A percentile compares a stretch with the other conserved stretches of the same genome.
Conservation (phyloP, 2,329 filamentous ascomycete genomes). For the Plectosphaerella plurivora region DNA sequence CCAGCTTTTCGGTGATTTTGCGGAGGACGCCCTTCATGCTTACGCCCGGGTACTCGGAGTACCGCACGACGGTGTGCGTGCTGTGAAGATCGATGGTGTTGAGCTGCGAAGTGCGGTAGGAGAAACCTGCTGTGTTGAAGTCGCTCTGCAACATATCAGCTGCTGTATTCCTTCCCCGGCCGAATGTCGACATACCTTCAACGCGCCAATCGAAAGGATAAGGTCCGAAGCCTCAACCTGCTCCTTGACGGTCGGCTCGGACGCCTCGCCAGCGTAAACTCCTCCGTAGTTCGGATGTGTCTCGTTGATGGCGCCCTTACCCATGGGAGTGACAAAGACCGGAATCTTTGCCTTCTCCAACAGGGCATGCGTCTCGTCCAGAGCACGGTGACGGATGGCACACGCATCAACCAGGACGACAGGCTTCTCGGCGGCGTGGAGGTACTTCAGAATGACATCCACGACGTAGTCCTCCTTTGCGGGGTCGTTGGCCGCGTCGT, state of each 20-base stretch:
- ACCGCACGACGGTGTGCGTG: slow-evolving; percentile 66
- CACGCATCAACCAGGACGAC: slow-evolving; percentile 81
- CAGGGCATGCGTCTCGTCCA: slow-evolving; percentile 68
- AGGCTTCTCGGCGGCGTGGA: slow-evolving; percentile 69
- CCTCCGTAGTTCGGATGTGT: slow-evolving; percentile 71
- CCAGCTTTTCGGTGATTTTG: slow-evolving; percentile 59
- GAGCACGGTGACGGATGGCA: slow-evolving; percentile 69
- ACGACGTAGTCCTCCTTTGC: slow-evolving; percentile 81
- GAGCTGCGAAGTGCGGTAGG: slow-evolving; percentile 71
- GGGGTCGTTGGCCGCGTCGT: slow-evolving; percentile 58
- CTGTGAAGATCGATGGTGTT: slow-evolving; percentile 80
- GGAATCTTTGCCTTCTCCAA: slow-evolving; percentile 71
- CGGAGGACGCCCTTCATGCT: slow-evolving; percentile 74
- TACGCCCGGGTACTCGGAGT: slow-evolving; percentile 73
- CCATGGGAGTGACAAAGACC: slow-evolving; percentile 86
- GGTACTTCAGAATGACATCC: slow-evolving; percentile 67
- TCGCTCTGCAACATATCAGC: slow-evolving; percentile 48
- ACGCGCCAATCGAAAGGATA: slow-evolving; percentile 64
- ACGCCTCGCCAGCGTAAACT: slow-evolving; percentile 79
- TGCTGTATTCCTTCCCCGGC: too few species aligned
- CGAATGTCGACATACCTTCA: slow-evolving; percentile 33
- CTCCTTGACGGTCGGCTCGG: slow-evolving; percentile 58
- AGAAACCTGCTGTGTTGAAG: slow-evolving; percentile 81
- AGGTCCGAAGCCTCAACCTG: slow-evolving; percentile 66
- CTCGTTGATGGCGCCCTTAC: slow-evolving; percentile 80